A percentile compares a stretch with the other conserved stretches of the same genome.
phyloP scores from a whole-genome alignment of 352 stramenopile species.

The Albugo laibachii region DNA sequence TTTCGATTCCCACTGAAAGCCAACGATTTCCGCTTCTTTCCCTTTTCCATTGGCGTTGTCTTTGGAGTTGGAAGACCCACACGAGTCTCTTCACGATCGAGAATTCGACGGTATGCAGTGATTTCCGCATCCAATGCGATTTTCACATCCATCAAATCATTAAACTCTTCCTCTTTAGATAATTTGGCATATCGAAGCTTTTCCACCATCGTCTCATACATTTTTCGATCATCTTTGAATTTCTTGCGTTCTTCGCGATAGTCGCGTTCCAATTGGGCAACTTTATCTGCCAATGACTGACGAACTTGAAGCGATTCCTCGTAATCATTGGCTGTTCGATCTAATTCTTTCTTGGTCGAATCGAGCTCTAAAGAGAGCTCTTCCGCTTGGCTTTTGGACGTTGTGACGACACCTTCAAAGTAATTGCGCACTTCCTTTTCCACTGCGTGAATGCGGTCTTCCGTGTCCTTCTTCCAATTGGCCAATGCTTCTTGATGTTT shows the following conservation, averaged over 20 bases:
- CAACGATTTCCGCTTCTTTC: conserved; percentile 34
- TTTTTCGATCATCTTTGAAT: conserved; percentile 60
- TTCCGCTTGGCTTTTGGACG: conserved; percentile 37
- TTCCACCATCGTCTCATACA: conserved; percentile 47
- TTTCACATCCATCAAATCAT: conserved; percentile 78
- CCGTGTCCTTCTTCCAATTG: conserved; percentile 59
- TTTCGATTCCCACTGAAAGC: conserved; percentile 1
- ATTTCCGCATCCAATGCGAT: conserved; percentile 62
- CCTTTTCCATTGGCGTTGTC: conserved; percentile 17
- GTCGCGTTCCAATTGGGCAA: conserved; percentile 55
- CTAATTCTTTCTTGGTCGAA: conserved; percentile 46
- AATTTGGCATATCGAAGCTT: conserved; percentile 45
- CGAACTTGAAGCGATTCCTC: conserved; percentile 55
- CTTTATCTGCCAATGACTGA: conserved; percentile 55
- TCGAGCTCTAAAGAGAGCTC: conserved; percentile 38
- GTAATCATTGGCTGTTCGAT: conserved; percentile 62
- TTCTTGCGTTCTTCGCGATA: conserved; percentile 54
- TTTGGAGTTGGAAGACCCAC: conserved; percentile 36
- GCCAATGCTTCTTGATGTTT: conserved; percentile 55
- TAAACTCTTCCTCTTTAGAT: conserved; percentile 61
- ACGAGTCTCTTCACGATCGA: conserved; percentile 57
- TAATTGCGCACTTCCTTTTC: conserved; percentile 58
- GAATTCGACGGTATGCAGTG: conserved; percentile 57
- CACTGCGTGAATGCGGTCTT: conserved; percentile 42
- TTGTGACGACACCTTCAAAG: conserved; percentile 31